phyloP scores from a whole-genome alignment of 2,329 filamentous ascomycete genomes.

The Hymenoscyphus infarciens region DNA sequence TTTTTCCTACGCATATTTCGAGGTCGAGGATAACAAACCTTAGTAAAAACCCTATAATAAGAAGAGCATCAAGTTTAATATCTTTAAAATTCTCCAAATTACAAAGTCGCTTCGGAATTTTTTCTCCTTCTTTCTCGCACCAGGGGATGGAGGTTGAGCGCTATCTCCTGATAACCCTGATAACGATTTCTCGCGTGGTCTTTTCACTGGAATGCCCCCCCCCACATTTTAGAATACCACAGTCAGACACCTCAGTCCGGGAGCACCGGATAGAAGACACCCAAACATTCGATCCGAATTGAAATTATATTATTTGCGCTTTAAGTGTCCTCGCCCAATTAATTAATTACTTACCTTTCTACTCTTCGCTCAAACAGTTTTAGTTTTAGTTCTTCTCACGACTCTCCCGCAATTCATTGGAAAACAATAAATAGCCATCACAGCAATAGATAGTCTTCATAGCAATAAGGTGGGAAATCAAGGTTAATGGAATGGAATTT shows the following conservation, averaged over 20 bases:
- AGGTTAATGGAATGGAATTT: not conserved
- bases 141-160: not conserved
- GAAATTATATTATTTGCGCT: not conserved
- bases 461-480: too few species aligned
- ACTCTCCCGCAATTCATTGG: not conserved
- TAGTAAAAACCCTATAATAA: not conserved
- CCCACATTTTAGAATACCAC: not conserved
- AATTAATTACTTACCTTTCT: too few species aligned
- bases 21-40: not conserved
- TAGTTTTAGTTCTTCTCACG: too few species aligned
- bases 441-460: too few species aligned
- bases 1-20: not conserved
- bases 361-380: not conserved
- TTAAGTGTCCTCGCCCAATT: not conserved
- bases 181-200: constrained; percentile 2
- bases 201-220: not conserved
- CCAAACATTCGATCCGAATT: too few species aligned
- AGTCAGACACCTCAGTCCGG: too few species aligned
- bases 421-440: too few species aligned
- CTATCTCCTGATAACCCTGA: constrained; percentile 8
- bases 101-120: constrained; percentile 3
- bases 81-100: not conserved
- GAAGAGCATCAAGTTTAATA: not conserved
- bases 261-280: constrained; percentile 1
- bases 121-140: not conserved